Evolutionary conservation across 1,139 yeast species (phyloP).

Genomic region (Groenewaldozyma sp.): DNA sequence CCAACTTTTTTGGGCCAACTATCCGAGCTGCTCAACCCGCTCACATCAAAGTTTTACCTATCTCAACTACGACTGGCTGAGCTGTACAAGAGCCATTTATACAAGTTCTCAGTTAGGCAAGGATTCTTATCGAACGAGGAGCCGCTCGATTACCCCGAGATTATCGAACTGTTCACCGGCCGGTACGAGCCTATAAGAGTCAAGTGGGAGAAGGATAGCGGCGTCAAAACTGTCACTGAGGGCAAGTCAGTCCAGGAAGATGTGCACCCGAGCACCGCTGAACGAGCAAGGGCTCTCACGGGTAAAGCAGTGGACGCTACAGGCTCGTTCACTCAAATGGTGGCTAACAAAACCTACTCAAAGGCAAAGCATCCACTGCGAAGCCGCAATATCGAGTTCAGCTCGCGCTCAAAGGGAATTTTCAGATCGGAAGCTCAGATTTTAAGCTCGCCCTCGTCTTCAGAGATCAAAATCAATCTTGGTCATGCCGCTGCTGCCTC

Average conservation of each 20-base stretch:
- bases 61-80: slow-evolving; percentile 23
- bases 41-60: slow-evolving; percentile 26
- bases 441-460: slow-evolving; percentile 8
- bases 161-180: slow-evolving; percentile 24
- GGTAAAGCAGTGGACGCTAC: slow-evolving; percentile 15
- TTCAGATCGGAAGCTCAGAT: slow-evolving; percentile 23
- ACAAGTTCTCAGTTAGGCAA: slow-evolving; percentile 22
- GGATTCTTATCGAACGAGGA: slow-evolving; percentile 16
- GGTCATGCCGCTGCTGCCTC: slow-evolving; percentile 6
- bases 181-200: slow-evolving; percentile 18
- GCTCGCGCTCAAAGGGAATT: slow-evolving; percentile 22
- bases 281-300: slow-evolving; percentile 17
- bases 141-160: slow-evolving; percentile 13
- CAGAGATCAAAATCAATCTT: no score
- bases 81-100: slow-evolving; percentile 18
- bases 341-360: slow-evolving; percentile 5
- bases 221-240: slow-evolving; percentile 19
- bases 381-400: slow-evolving; percentile 15
- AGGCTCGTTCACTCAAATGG: slow-evolving; percentile 14
- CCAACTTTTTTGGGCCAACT: slow-evolving; percentile 41
- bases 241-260: slow-evolving; percentile 26
- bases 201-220: slow-evolving; percentile 25
- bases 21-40: slow-evolving; percentile 43
- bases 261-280: slow-evolving; percentile 16
- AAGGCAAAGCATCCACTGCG: slow-evolving; percentile 16